Conservation (phyloP, 768 basidiomycete species). For the Chlorophyllum brunneum region DNA sequence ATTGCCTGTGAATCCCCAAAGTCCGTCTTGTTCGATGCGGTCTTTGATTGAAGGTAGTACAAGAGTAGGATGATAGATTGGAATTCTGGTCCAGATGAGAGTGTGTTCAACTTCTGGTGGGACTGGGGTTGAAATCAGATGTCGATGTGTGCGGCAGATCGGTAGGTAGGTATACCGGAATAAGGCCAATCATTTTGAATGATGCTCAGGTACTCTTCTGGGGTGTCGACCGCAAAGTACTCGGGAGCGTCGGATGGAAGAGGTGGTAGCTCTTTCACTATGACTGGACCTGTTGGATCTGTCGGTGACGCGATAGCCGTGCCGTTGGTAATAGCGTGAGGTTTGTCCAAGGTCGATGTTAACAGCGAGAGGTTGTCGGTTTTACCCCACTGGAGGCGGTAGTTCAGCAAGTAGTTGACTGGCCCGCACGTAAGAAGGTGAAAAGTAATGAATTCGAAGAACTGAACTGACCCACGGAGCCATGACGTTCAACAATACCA, state of each 20-base stretch:
- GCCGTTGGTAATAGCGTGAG: conserved; percentile 1
- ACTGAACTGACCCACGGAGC: conserved; percentile 53
- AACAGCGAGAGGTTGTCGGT: conserved; percentile 63
- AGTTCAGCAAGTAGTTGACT: conserved; percentile 71
- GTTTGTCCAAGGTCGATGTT: conserved; percentile 42
- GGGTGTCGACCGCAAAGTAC: conserved; percentile 66
- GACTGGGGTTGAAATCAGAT: conserved; percentile 32
- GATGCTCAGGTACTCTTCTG: conserved; percentile 58
- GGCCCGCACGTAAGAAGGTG: conserved; percentile 2
- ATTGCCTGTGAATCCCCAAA: conserved; percentile 79
- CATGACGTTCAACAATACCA: conserved; percentile 54
- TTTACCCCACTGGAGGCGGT: conserved; percentile 75
- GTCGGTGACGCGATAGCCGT: not conserved
- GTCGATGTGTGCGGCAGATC: not conserved
- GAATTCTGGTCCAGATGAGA: conserved; percentile 74
- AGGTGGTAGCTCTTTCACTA: conserved; percentile 13
- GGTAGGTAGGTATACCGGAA: conserved; percentile 47
- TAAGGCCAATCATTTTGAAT: conserved; percentile 90
- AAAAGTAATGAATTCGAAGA: not conserved
- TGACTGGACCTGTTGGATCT: not conserved
- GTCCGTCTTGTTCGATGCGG: conserved; percentile 68
- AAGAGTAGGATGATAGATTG: conserved; percentile 61
- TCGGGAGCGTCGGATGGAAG: conserved; percentile 36
- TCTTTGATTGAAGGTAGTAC: conserved; percentile 46
- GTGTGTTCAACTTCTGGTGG: conserved; percentile 71